Base-by-base conservation (phyloP, 371 early-diverging fungal genomes). In the Apophysomyces elegans region DNA sequence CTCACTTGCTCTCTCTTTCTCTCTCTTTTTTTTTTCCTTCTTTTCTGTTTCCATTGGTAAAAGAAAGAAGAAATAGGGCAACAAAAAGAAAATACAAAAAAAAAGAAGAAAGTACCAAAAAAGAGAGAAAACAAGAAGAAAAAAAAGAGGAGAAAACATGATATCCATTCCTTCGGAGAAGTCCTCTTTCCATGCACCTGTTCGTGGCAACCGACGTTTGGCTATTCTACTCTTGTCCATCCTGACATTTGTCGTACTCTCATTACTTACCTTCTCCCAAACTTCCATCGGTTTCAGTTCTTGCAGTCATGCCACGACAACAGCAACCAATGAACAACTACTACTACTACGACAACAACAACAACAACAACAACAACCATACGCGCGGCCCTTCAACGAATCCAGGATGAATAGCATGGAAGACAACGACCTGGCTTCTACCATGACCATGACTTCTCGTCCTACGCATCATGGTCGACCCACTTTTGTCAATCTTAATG, bases 171-270 rank as follows among this genome's bases (percentile, higher is more conserved):
- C 54, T 50, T 61, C 74, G 47, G 74, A 77, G 64, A 77, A 77
- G 41, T 54, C 73, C 38, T 26, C 66, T 36, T 18, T 71, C 12
- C 69, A 77, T 36, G 59, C 70, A 58, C 65, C 72, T 46, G 43
- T 75, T 14, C 69, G 79, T 62, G 75, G 79, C 45, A 79, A 76
- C 66, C 67, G 59, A 62, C 72, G 79, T 44, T 45, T 76, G 9
- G 45, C 67, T n/a, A 57, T 76, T 3, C 59, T 74, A 14, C 50
- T 79, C 0, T 38, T 76, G 21, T 69, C 68, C 26, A 62, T 79
- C 4, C 46, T 79, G 13, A 71, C 75, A 9, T 74, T 79, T 36
- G 69, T 76, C 37, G 57, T 63, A 18, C 56, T 60, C 56, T 37
- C 46, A 56, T 59, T 65, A 37, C 21, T 44, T 46, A 37, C 60